phyloP scores from a whole-genome alignment of 371 early-diverging fungal species.

The Mortierella sp. region DNA sequence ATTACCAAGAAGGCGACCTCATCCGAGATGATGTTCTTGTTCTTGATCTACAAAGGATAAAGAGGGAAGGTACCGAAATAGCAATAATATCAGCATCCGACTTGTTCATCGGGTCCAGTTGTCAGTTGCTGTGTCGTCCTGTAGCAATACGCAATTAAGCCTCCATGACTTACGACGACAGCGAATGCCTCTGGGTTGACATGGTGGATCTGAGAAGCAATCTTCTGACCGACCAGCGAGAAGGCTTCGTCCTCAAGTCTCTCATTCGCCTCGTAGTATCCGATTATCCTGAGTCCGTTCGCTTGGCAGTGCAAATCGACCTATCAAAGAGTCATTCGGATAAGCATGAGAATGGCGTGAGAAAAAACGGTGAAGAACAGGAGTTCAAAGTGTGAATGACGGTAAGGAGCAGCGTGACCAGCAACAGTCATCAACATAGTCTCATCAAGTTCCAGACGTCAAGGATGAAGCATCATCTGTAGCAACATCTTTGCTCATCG shows the following conservation, averaged over 20 bases:
- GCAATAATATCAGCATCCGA: neutral
- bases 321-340: slow-evolving; percentile 32
- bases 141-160: neutral
- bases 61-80: neutral
- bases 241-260: slow-evolving; percentile 60
- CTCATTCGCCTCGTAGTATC: slow-evolving; percentile 76
- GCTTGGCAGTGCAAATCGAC: slow-evolving; percentile 66
- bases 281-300: slow-evolving; percentile 66
- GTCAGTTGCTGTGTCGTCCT: too few species aligned
- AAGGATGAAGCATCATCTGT: neutral
- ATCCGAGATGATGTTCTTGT: slow-evolving; percentile 35
- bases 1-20: slow-evolving; percentile 53
- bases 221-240: slow-evolving; percentile 64
- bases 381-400: neutral
- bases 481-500: neutral
- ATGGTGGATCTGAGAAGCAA: slow-evolving; percentile 66
- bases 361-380: neutral
- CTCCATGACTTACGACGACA: slow-evolving; percentile 57
- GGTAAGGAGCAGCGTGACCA: neutral
- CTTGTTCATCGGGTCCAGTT: too few species aligned
- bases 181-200: slow-evolving; percentile 59
- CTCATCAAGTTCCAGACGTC: neutral
- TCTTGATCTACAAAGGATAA: slow-evolving; percentile 44
- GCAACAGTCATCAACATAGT: neutral
- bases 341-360: neutral